phyloP scores from a whole-genome alignment of 805 yeast species.

The Jamesozyma lodderae region DNA sequence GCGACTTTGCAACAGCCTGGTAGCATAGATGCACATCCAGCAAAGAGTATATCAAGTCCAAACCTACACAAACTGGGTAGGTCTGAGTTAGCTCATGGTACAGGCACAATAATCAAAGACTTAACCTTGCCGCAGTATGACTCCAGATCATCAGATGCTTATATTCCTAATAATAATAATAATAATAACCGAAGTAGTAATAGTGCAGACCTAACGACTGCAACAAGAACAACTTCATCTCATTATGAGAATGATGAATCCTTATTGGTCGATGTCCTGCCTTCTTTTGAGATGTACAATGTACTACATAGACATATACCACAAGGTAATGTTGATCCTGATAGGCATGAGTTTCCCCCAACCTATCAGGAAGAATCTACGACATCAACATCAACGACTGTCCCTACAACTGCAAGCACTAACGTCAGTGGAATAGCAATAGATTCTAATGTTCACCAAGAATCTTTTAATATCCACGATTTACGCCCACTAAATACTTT shows the following conservation, averaged over 20 bases:
- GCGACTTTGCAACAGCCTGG: not conserved
- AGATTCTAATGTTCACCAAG: slow-evolving; percentile 3
- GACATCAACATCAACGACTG: not conserved
- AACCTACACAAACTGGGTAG: slow-evolving; percentile 7
- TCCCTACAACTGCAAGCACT: not conserved
- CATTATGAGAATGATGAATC: slow-evolving; percentile 10
- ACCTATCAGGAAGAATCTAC: slow-evolving; percentile 22
- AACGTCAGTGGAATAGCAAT: not conserved
- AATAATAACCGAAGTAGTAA: too few species aligned
- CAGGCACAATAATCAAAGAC: slow-evolving; percentile 4
- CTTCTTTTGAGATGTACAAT: slow-evolving; percentile 63
- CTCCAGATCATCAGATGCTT: not conserved
- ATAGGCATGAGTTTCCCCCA: slow-evolving; percentile 30
- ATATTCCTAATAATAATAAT: not conserved
- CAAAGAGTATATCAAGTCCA: slow-evolving; percentile 5
- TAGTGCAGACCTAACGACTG: not conserved
- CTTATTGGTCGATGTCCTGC: slow-evolving; percentile 43
- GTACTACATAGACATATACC: slow-evolving; percentile 35
- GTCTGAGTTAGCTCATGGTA: slow-evolving; percentile 10
- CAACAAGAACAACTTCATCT: slow-evolving; percentile 6
- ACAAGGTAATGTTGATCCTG: slow-evolving; percentile 31
- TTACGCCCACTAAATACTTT: slow-evolving; percentile 16
- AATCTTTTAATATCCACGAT: slow-evolving; percentile 4
- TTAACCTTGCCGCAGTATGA: slow-evolving; percentile 5
- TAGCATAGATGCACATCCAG: not conserved